Evolutionary conservation across 306 rosid species (phyloP).

Genomic region (Dryas drummondii): DNA sequence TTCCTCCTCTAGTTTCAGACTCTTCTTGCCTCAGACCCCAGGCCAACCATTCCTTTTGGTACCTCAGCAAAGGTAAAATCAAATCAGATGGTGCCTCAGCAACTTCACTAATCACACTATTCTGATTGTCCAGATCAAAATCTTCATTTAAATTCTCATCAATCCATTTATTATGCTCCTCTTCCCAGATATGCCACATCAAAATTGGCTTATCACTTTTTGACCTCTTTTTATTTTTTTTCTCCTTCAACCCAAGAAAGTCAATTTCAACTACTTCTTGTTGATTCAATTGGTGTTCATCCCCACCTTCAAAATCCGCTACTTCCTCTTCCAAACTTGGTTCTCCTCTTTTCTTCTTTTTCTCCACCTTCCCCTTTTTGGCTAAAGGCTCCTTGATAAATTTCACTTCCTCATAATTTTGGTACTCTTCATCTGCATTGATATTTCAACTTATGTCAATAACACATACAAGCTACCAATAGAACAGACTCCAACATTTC

Average conservation of each 20-base stretch:
- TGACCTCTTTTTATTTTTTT: conserved; percentile 21
- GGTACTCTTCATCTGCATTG: conserved; percentile 16
- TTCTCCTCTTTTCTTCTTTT: neutral
- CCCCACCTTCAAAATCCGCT: conserved; percentile 7
- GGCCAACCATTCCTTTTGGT: conserved; percentile 90
- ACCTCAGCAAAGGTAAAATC: conserved; percentile 69
- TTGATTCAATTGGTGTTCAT: neutral
- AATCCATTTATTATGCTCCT: conserved; percentile 63
- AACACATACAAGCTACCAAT: neutral
- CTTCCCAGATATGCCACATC: conserved; percentile 69
- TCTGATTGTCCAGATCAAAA: conserved; percentile 45
- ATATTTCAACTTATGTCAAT: neutral
- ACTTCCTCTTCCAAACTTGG: conserved; percentile 5
- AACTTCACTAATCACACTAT: conserved; percentile 53
- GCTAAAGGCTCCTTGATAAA: neutral
- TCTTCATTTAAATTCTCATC: conserved; percentile 47
- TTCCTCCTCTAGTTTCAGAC: conserved; percentile 68
- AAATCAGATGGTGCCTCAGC: conserved; percentile 70
- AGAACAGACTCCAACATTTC: neutral
- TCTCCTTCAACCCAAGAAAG: conserved; percentile 12
- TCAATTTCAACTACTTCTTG: conserved; percentile 8
- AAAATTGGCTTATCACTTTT: conserved; percentile 33
- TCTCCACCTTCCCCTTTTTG: conserved; percentile 21
- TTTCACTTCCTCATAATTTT: neutral
- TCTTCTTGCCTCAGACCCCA: conserved; percentile 88